These are phyloP conservation scores for Carex parvula DNA, from an alignment of 176 grass and related monocot species.

Conservation along the genomic window DNA sequence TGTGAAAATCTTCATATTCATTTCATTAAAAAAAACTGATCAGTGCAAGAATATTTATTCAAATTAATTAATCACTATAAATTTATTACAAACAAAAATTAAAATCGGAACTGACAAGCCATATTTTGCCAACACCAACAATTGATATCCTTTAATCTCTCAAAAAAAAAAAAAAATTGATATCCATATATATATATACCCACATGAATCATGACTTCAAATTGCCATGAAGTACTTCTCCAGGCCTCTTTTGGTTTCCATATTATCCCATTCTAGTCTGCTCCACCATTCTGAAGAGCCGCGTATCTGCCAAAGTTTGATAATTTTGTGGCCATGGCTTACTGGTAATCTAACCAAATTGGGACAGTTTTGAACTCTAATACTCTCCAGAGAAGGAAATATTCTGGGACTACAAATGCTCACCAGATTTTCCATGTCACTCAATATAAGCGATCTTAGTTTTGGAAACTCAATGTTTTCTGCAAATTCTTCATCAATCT, in stretches of 20 bases:
- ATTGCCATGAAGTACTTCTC: constrained; percentile 13
- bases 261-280: constrained; percentile 8
- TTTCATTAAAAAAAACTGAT: too few species aligned
- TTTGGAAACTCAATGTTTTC: constrained; percentile 2
- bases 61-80: too few species aligned
- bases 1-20: too few species aligned
- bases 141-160: too few species aligned
- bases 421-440: constrained; percentile 9
- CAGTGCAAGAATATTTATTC: too few species aligned
- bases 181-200: too few species aligned
- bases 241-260: not conserved
- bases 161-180: too few species aligned
- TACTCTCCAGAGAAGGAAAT: constrained; percentile 29
- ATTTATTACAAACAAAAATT: too few species aligned
- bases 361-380: constrained; percentile 28
- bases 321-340: not conserved
- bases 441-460: constrained; percentile 24
- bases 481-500: not conserved
- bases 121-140: too few species aligned
- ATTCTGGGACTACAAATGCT: constrained; percentile 22
- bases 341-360: constrained; percentile 22
- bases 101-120: too few species aligned
- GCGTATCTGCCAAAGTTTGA: constrained; percentile 29
- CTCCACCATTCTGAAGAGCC: constrained; percentile 35
- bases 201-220: not conserved